A percentile compares a stretch with the other conserved stretches of the same genome.
phyloP scores from a whole-genome alignment of 345 rosid genomes.

The Aquilaria sinensis region DNA sequence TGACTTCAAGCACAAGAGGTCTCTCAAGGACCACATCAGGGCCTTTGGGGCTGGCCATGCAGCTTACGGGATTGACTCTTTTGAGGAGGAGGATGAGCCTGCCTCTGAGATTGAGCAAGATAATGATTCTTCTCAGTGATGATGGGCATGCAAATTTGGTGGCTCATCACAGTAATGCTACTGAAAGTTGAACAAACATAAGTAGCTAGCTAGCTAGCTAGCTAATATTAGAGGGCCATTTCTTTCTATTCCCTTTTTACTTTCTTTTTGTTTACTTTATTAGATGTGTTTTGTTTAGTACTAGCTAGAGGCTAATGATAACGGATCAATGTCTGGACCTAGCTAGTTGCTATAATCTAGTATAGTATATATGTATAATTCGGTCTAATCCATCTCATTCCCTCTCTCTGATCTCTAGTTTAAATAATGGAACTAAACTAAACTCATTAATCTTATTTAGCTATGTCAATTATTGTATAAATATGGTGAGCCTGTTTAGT shows the following conservation, averaged over 20 bases:
- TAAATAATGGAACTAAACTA: too few relatives aligned
- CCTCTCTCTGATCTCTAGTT: too few relatives aligned
- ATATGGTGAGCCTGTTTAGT: too few relatives aligned
- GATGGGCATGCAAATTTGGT: not conserved
- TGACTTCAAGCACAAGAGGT: constrained; percentile 94
- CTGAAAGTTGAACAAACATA: not conserved
- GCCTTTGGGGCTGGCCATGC: constrained; percentile 87
- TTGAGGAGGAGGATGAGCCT: constrained; percentile 67
- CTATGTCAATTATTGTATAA: too few relatives aligned
- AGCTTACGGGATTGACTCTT: constrained; percentile 51
- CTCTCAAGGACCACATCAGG: constrained; percentile 85
- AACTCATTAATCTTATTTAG: too few relatives aligned
- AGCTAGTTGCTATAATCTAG: too few relatives aligned
- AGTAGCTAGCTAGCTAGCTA: not conserved
- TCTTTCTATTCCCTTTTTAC: not conserved
- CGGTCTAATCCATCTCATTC: too few relatives aligned
- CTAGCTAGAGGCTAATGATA: too few relatives aligned
- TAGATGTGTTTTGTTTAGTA: too few relatives aligned
- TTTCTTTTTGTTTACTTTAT: not conserved
- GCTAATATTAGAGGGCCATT: not conserved
- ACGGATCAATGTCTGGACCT: too few relatives aligned
- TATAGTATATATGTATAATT: too few relatives aligned
- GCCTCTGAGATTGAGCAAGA: constrained; percentile 76
- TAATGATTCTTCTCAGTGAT: constrained; percentile 32
- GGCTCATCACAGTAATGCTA: too few relatives aligned